Conservation (phyloP, 169 alveolate genomes). For the Eimeria necatrix region DNA sequence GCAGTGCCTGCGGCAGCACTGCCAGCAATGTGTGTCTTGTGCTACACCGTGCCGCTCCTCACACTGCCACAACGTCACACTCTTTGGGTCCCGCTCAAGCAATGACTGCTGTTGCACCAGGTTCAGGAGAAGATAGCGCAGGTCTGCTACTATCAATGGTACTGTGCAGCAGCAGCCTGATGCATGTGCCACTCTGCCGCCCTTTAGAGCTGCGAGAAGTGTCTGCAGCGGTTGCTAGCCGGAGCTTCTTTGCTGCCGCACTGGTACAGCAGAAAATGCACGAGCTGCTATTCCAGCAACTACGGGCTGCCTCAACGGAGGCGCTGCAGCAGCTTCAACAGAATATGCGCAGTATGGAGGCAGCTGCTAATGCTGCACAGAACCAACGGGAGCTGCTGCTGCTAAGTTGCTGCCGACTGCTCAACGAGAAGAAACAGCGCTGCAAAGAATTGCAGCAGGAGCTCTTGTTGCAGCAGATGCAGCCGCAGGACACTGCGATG, state of each 20-base stretch:
- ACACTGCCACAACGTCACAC: neutral
- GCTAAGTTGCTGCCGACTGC: constrained; percentile 19
- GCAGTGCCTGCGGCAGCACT: neutral
- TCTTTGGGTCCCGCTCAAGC: neutral
- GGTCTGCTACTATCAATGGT: neutral
- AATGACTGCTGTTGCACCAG: neutral
- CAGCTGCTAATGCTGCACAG: constrained; percentile 9
- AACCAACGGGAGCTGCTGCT: constrained; percentile 31
- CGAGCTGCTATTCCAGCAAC: neutral
- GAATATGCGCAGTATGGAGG: neutral
- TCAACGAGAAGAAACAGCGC: neutral
- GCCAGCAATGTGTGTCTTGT: neutral
- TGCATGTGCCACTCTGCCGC: neutral
- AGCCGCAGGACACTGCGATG: neutral
- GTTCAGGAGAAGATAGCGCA: neutral
- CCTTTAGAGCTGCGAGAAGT: neutral
- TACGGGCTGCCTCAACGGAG: neutral
- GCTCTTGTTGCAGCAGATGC: neutral
- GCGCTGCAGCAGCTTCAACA: constrained; percentile 27
- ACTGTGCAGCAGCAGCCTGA: neutral
- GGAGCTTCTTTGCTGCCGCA: neutral
- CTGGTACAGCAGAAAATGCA: constrained; percentile 15
- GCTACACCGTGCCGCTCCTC: neutral
- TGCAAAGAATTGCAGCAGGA: neutral
- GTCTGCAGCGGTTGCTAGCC: constrained; percentile 21